Conservation (phyloP, 2,329 filamentous ascomycete species). For the Diatrype stigma region DNA sequence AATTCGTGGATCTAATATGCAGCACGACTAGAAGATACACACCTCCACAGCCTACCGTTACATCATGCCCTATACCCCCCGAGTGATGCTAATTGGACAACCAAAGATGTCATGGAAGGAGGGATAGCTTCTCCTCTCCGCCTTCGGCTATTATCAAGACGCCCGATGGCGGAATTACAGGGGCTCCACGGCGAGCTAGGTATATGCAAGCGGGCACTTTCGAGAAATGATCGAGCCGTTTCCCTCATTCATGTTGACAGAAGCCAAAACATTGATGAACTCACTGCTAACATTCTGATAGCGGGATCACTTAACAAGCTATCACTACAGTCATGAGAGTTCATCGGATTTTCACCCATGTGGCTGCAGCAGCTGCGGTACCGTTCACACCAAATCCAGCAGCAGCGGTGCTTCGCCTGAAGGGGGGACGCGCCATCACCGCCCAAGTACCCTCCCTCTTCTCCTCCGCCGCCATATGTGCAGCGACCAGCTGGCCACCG, state of each 20-base stretch:
- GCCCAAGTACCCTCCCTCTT: constrained; percentile 8
- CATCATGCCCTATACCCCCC: background rate
- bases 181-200: background rate
- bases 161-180: background rate
- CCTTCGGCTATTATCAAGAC: background rate
- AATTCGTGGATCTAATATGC: background rate
- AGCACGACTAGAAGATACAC: background rate
- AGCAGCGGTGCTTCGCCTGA: constrained; percentile 9
- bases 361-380: constrained; percentile 4
- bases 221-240: background rate
- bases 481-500: constrained; percentile 26
- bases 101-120: background rate
- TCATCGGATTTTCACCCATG: background rate
- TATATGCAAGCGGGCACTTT: background rate
- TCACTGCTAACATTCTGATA: background rate
- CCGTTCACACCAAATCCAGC: constrained; percentile 18
- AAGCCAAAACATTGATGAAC: background rate
- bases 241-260: background rate
- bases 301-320: background rate
- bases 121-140: background rate
- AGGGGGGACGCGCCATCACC: too few species aligned
- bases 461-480: constrained; percentile 16
- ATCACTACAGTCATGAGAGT: background rate
- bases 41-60: background rate
- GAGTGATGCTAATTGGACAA: background rate